A percentile compares a stretch with the other conserved stretches of the same genome.
Conservation (phyloP, 1,284 basidiomycete genomes). For the Stygiomarasmius scandens region DNA sequence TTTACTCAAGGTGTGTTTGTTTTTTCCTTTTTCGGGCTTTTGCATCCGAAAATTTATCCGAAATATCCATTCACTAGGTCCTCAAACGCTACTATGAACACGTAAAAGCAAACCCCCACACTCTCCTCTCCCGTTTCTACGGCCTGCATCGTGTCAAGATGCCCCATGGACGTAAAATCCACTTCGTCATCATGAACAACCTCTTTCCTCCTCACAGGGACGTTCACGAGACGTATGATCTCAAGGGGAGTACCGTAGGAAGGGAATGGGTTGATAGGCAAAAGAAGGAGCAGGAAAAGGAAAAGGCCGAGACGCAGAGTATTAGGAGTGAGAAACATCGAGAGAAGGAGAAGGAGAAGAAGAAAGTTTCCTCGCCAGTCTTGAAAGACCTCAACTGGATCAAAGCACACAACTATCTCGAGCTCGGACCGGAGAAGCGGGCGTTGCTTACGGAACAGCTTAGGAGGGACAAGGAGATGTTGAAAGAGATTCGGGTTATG, state of each 20-base stretch:
- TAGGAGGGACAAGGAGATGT: conserved; percentile 78
- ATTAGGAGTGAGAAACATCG: background rate
- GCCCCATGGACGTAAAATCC: conserved; percentile 92
- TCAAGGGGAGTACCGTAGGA: conserved; percentile 94
- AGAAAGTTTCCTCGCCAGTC: conserved; percentile 53
- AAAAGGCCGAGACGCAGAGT: conserved; percentile 7
- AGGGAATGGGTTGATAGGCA: conserved; percentile 75
- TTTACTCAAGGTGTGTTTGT: conserved; percentile 69
- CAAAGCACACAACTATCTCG: conserved; percentile 73
- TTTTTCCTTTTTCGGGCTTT: conserved; percentile 50
- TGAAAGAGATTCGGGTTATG: conserved; percentile 89
- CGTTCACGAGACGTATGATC: conserved; percentile 96
- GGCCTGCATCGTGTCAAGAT: conserved; percentile 97
- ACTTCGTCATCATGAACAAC: conserved; percentile 99
- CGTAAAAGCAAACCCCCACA: conserved; percentile 91
- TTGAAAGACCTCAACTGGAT: conserved; percentile 99
- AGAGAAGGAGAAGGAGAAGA: conserved; percentile 9
- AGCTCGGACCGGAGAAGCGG: conserved; percentile 93
- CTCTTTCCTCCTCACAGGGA: conserved; percentile 97
- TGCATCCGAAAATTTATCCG: no score
- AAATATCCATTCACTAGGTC: background rate
- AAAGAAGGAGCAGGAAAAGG: conserved; percentile 5
- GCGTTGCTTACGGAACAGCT: conserved; percentile 91
- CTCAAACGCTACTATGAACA: conserved; percentile 74
- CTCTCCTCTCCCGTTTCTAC: conserved; percentile 92